Base-by-base conservation (phyloP, 176 grass and related monocot species). In the Hordeum marinum region DNA sequence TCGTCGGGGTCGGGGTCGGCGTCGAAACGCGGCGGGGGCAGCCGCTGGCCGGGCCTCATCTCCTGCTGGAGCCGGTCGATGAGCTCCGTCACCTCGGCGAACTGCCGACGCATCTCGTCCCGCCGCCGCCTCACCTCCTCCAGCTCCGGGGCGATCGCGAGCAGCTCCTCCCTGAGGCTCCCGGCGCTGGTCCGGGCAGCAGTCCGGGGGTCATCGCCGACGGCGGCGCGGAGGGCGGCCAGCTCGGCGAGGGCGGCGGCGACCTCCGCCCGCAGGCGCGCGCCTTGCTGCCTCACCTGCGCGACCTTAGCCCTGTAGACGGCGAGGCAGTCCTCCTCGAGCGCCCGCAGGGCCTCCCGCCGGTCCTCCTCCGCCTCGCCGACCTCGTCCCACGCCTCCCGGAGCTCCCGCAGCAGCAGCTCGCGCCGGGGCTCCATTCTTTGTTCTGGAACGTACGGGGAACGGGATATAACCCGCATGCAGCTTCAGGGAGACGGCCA, bases 321-420 rank as follows among this genome's bases (percentile, higher is more conserved):
- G 78, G 90, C 88, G 32, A 95, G 70, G 77, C 93, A 98, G 13
- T 95, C 92, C 76, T 93, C 92, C 87, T 98, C 91, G 57, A 93
- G 61, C 68, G 85, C 71, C 7, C 80, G 73, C 48, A 98, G 87
- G 73, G 82, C 84, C 77, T 81, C 90, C 1, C 85, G 37, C 71
- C 93, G 87, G 58, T 93, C 87, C 0, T 84, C 79, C 75, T 98
- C 88, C 40, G 60, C 80, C 75, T 95, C 91, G 34, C 91, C 93
- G 68, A 98, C 89, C 68, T 95, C 89, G 46, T 95, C 95, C 95
- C 93, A 98, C 76, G 93, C 87, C 42, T 89, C 88, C 40, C 81
- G 77, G 3, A 92, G 87, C 60, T 92, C 87, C 0, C 83, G 68
- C 43, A 92, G 87, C 50, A 92, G 80, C 52, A 82, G 58, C 76